Evolutionary conservation across 176 grass and related monocot species (phyloP).

Genomic region (Triticum aestivum): IWGSC_CS_RefSeq_v2.1 NC_057811.1:74634627-74635126

Average conservation of each 20-base stretch:
- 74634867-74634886: slow-evolving; percentile 99
- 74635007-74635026: slow-evolving; percentile 95
- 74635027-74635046: slow-evolving; percentile 89
- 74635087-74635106: slow-evolving; percentile 31
- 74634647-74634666: background rate
- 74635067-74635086: background rate
- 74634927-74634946: slow-evolving; percentile 62
- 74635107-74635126: background rate
- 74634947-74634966: slow-evolving; percentile 96
- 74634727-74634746: background rate
- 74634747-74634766: background rate
- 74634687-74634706: background rate
- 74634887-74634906: slow-evolving; percentile 98
- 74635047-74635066: slow-evolving; percentile 57
- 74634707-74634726: slow-evolving; percentile 8
- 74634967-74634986: slow-evolving; percentile 58
- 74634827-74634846: background rate
- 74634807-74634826: background rate
- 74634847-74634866: slow-evolving; percentile 45
- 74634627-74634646: background rate
- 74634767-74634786: background rate
- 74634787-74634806: background rate
- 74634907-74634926: slow-evolving; percentile 79
- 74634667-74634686: slow-evolving; percentile 6
- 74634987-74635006: slow-evolving; percentile 73